A percentile compares a stretch with the other conserved stretches of the same genome.
These are phyloP conservation scores for Akanthomyces muscarius DNA, from an alignment of 2,329 filamentous ascomycete genomes.

Conservation along the genomic window DNA sequence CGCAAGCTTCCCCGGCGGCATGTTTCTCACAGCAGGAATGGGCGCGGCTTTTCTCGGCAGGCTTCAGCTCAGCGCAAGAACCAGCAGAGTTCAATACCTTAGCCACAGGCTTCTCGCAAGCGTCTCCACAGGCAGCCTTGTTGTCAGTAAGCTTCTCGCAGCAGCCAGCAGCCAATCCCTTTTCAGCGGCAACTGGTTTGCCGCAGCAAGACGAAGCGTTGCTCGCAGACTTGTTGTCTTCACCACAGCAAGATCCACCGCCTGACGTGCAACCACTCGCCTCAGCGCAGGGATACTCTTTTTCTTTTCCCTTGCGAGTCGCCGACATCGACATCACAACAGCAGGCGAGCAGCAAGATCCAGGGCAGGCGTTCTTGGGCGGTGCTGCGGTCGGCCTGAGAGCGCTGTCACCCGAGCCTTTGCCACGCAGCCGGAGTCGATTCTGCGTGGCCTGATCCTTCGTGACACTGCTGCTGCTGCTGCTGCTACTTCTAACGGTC, in stretches of 20 bases:
- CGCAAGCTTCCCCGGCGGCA: not conserved
- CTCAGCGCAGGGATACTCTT: not conserved
- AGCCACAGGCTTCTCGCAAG: not conserved
- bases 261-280: not conserved
- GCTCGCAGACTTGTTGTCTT: not conserved
- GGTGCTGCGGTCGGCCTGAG: not conserved
- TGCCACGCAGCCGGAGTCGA: constrained; percentile 17
- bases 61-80: not conserved
- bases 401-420: constrained; percentile 18
- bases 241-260: not conserved
- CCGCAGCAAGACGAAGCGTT: not conserved
- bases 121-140: too few relatives aligned
- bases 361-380: not conserved
- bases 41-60: not conserved
- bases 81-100: not conserved
- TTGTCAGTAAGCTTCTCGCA: not conserved
- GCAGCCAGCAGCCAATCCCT: not conserved
- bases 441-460: constrained; percentile 17
- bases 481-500: not conserved
- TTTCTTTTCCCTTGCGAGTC: not conserved
- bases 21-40: constrained; percentile 14
- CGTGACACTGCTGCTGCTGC: not conserved
- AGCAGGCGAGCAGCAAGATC: not conserved
- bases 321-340: not conserved
- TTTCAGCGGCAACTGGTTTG: not conserved